Evolutionary conservation across 176 grass and related monocot species (phyloP), one percentile per base, ranked within the genome.

Genomic region (Leersia perrieri): DNA sequence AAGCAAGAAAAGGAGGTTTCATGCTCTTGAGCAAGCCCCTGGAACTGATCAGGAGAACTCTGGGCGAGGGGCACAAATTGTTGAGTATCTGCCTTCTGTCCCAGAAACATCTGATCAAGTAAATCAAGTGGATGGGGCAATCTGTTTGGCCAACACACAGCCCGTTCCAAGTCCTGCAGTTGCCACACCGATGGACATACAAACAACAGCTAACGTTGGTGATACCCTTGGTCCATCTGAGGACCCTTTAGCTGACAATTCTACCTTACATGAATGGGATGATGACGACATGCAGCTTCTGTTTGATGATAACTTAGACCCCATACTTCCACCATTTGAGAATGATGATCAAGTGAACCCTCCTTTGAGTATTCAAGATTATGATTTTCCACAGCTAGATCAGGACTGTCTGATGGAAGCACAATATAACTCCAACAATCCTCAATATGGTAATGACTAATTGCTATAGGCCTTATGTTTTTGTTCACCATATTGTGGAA

Each of bases 1-100:
- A 55, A 90, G 40, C 74, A 93, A 87, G 75, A 93, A 93, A 85
- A 87, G 85, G 25, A 87, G 88, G 66, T 72, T 93, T 9, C 85
- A 73, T 68, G 80, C 82, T 74, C 74, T 88, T 62, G 85, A 87
- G 75, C 83, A 82, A 31, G 83, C 73, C 34, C 83, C 73, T 78
- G 45, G 60, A 47, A 76, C 67, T 90, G 88, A 86, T 51, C 60
- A 86, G 61, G 88, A 34, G 25, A 60, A 35, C 66, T 74, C 83
- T 74, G 74, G 30, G 60, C 47, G 44, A 63, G 78, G 25, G 7
- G 47, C 60, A 4, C 83, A 86, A 74, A 86, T 90, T 78, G 47
- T 90, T 62, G 66, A 90, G 68, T 90, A 86, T 82, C 61, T 22
- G 1, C 58, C 88, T 74, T 14, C 73, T 51, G 79, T 28, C 34